Base-by-base conservation (phyloP, 2,329 filamentous ascomycete species). In the Penicillium griseofulvum region DNA sequence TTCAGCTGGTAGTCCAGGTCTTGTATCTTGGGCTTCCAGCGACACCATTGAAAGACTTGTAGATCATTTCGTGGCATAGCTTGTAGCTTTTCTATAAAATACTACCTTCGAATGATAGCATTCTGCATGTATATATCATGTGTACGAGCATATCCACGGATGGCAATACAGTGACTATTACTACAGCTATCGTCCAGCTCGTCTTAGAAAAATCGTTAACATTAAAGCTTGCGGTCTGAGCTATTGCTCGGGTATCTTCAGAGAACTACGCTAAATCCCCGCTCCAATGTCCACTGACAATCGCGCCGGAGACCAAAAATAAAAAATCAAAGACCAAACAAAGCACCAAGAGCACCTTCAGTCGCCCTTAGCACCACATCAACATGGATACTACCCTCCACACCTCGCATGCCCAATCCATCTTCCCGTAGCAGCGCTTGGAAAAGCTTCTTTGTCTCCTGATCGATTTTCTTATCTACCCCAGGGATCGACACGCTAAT, bases 401-500 rank as follows among this genome's bases (percentile, higher is more conserved):
- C 54, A 22, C 55, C 53, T 4, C 54, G 54, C 17, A 41, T 48
- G 14, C 28, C 47, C 24, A 52, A 36, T 41, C 49, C 50, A 22
- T 62, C 56, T 33, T 66, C 67, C 37, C 48, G 66, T 9, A 76
- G 54, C 45, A 76, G 55, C n/a, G 64, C 65, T 45, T 70, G 63
- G 41, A 76, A 76, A 29, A 76, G 57, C n/a, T 66, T 68, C 53
- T 72, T 75, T 10, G 69, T 62, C 50, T 75, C 74, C n/a, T 62
- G 64, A 41, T 75, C 71, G 19, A 74, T 61, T 38, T 72, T 75
- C 38, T 49, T 62, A 34, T 53, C 51, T 3, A 41, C 52, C 45
- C 54, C 55, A 7, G 60, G 52, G 4, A 58, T 43, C 7, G 68
- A 69, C 17, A 76, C 62, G 43, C 65, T 74, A 26, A 76, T 67